Evolutionary conservation across 2,329 filamentous ascomycete species (phyloP), one percentile per base, ranked within the genome.

Genomic region (Albifimbria verrucaria): DNA sequence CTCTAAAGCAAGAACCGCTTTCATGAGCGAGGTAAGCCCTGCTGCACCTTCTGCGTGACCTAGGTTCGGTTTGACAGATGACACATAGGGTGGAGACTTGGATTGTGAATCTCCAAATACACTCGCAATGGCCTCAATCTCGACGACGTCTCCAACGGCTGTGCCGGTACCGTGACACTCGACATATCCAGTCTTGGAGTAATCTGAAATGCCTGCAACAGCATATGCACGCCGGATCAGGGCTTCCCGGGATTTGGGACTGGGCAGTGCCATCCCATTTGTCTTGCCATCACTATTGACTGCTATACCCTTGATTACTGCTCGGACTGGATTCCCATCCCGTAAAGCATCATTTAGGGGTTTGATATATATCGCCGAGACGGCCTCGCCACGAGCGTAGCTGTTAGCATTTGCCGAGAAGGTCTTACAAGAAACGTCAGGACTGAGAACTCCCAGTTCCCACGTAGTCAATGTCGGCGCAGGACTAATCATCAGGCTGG

Each of bases 121-220:
- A 15, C 24, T 20, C 9, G 15, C 15, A 24, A 49, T 39, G 28
- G 46, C 46, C 18, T 15, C 46, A 5, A 20, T 36, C 46, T 49
- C 79, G 18, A 75, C 73, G 1, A 77, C 76, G 52, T 82, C 79
- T 0, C 77, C 77, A 0, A 63, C 66, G 2, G 58, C 50, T 0
- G 77, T 79, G 1, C 76, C 75, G 0, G 77, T 78, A 0, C 75
- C 76, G 36, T 80, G 77, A 22, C 68, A 70, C 54, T 78, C 70
- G 2, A 71, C 51, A 20, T 65, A 66, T 7, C 56, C 62, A 0
- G 67, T 70, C 18, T 65, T 46, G 5, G 49, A 26, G 12, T 57
- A 42, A 23, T 56, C 59, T 18, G 22, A 17, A 20, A 68, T 57
- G 3, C 62, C 66, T 1, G 67, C 65, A 10, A 43, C 25, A 4